phyloP scores from a whole-genome alignment of 345 rosid species.

The Geranium rotundifolium region DNA sequence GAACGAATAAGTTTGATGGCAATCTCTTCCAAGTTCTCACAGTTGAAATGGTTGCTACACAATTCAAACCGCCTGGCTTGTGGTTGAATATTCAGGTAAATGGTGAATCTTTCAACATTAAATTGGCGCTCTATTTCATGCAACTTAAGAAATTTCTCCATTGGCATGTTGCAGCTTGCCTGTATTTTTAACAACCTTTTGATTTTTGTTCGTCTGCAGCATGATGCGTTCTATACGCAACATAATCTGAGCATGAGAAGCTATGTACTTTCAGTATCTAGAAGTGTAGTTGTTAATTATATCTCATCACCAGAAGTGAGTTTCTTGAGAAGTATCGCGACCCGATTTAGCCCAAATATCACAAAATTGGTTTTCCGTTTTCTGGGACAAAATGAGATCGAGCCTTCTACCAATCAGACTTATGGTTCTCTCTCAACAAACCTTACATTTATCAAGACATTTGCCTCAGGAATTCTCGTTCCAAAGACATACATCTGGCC shows the following conservation, averaged over 20 bases:
- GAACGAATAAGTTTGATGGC: constrained; percentile 36
- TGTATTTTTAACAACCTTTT: neutral
- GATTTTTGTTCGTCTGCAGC: constrained; percentile 37
- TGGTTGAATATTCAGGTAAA: constrained; percentile 92
- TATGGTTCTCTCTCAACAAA: constrained; percentile 48
- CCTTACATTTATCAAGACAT: constrained; percentile 65
- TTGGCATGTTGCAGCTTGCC: neutral
- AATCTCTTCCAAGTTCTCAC: constrained; percentile 22
- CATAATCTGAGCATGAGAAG: constrained; percentile 68
- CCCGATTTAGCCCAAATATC: constrained; percentile 27
- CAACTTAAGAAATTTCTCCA: neutral
- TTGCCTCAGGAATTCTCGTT: constrained; percentile 85
- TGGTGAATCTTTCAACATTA: neutral
- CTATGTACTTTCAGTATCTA: constrained; percentile 39
- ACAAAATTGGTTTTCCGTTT: constrained; percentile 63
- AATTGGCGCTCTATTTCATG: neutral
- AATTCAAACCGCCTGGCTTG: constrained; percentile 29
- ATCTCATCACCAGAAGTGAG: constrained; percentile 82
- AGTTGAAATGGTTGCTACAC: constrained; percentile 27
- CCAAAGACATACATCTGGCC: constrained; percentile 84
- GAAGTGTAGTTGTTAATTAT: constrained; percentile 30
- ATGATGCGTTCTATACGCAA: constrained; percentile 51
- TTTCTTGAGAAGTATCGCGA: constrained; percentile 48
- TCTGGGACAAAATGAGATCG: constrained; percentile 31
- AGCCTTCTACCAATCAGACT: constrained; percentile 71